phyloP scores from a whole-genome alignment of 2,329 filamentous ascomycete species.

The Xylaria sp. region DNA sequence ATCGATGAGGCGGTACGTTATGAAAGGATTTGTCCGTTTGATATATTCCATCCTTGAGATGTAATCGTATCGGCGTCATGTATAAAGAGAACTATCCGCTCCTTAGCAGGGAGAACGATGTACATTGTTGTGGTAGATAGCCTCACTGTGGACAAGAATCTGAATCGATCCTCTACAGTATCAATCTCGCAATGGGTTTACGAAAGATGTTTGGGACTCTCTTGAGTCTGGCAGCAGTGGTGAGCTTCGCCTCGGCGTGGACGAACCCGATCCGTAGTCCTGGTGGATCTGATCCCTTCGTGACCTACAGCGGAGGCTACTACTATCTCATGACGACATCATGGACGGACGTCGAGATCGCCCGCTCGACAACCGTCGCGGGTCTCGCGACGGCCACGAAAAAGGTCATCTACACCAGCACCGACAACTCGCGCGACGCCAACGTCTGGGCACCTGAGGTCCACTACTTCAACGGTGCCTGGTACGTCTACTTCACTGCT shows the following conservation, averaged over 20 bases:
- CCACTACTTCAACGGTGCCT: slow-evolving; percentile 59
- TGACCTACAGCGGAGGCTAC: slow-evolving; percentile 62
- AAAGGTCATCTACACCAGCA: slow-evolving; percentile 63
- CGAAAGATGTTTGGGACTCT: slow-evolving; percentile 30
- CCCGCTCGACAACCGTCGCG: slow-evolving; percentile 63
- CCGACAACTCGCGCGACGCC: slow-evolving; percentile 59
- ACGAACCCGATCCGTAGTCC: slow-evolving; percentile 64
- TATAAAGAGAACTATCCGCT: slow-evolving; percentile 18
- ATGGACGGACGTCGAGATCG: slow-evolving; percentile 66
- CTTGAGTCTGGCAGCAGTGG: slow-evolving; percentile 24
- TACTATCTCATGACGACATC: slow-evolving; percentile 69
- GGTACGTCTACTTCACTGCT: slow-evolving; percentile 66
- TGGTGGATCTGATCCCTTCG: slow-evolving; percentile 64
- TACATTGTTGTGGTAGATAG: background rate
- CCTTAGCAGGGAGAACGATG: background rate
- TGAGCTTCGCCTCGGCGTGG: slow-evolving; percentile 50
- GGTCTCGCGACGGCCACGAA: slow-evolving; percentile 65
- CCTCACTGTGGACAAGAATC: background rate
- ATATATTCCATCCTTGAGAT: slow-evolving; percentile 1
- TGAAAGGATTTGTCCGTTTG: slow-evolving; percentile 1
- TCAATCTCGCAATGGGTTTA: slow-evolving; percentile 24
- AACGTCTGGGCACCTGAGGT: slow-evolving; percentile 70
- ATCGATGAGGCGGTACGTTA: background rate
- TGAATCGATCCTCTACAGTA: background rate
- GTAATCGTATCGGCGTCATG: background rate